Evolutionary conservation across 1,139 yeast species (phyloP).

Genomic region (Blastobotrys niveus): DNA sequence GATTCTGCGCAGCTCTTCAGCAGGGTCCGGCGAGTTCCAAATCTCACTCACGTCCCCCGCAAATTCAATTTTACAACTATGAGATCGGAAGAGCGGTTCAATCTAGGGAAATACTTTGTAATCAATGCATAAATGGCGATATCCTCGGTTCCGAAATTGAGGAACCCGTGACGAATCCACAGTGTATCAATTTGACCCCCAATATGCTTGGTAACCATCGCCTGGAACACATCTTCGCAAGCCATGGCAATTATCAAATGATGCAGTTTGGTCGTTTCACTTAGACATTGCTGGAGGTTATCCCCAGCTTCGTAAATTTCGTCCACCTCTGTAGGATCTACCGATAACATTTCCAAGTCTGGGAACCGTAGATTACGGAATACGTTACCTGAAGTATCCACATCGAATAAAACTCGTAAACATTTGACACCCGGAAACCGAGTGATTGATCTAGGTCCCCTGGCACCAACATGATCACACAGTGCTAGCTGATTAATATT

Average conservation of each 20-base stretch:
- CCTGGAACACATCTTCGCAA: constrained; percentile 6
- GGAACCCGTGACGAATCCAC: constrained; percentile 3
- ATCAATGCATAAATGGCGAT: constrained; percentile 3
- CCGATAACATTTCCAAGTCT: constrained; percentile 5
- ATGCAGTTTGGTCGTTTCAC: constrained; percentile 1
- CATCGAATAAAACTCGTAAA: background rate
- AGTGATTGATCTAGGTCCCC: background rate
- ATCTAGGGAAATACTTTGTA: constrained; percentile 2
- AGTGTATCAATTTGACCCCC: background rate
- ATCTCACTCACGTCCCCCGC: background rate
- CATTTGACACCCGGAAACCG: background rate
- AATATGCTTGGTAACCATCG: constrained; percentile 1
- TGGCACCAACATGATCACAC: background rate
- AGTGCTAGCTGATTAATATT: background rate
- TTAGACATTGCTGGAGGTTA: constrained; percentile 4
- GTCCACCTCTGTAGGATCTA: constrained; percentile 9
- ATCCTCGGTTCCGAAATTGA: background rate
- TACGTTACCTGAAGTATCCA: constrained; percentile 2
- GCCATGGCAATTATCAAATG: background rate
- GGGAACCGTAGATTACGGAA: constrained; percentile 4
- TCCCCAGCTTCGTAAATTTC: constrained; percentile 4
- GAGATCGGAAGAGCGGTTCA: background rate
- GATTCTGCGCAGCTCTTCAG: constrained; percentile 5
- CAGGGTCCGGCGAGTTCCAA: constrained; percentile 6
- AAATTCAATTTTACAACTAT: constrained; percentile 1